These are phyloP conservation scores for Trichoderma virens DNA, from an alignment of 495 filamentous ascomycete species.

Conservation along the genomic window DNA sequence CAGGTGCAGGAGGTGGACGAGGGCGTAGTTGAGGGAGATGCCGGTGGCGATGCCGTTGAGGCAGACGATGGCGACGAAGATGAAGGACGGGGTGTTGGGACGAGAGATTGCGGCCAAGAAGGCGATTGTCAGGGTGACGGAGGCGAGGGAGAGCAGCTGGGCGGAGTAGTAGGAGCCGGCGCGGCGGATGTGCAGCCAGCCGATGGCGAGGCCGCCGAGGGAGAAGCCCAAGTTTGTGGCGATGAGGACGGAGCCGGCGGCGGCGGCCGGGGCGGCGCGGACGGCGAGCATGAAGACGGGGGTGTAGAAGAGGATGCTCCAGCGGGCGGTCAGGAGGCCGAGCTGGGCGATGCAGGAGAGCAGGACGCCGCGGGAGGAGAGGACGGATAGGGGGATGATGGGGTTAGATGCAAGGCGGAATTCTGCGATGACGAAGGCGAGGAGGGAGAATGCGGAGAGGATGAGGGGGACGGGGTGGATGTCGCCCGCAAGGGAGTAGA, in stretches of 20 bases:
- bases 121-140: constrained; percentile 47
- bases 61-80: constrained; percentile 52
- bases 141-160: constrained; percentile 42
- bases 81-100: constrained; percentile 28
- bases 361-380: constrained; percentile 55
- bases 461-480: constrained; percentile 51
- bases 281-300: constrained; percentile 69
- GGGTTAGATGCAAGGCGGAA: constrained; percentile 48
- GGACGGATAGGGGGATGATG: constrained; percentile 59
- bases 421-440: constrained; percentile 55
- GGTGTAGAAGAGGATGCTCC: constrained; percentile 69
- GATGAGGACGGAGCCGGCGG: constrained; percentile 62
- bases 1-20: constrained; percentile 69
- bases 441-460: constrained; percentile 44
- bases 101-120: constrained; percentile 44
- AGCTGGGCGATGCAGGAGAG: constrained; percentile 61
- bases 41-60: constrained; percentile 62
- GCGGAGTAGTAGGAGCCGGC: constrained; percentile 58
- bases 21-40: constrained; percentile 64
- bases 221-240: constrained; percentile 73
- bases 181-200: constrained; percentile 61
- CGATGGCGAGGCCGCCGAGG: constrained; percentile 58
- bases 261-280: constrained; percentile 53
- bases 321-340: constrained; percentile 67
- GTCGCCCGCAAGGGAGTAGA: constrained; percentile 54